Evolutionary conservation across 176 grass and related monocot species (phyloP).

Genomic region (Aegilops longissima): DNA sequence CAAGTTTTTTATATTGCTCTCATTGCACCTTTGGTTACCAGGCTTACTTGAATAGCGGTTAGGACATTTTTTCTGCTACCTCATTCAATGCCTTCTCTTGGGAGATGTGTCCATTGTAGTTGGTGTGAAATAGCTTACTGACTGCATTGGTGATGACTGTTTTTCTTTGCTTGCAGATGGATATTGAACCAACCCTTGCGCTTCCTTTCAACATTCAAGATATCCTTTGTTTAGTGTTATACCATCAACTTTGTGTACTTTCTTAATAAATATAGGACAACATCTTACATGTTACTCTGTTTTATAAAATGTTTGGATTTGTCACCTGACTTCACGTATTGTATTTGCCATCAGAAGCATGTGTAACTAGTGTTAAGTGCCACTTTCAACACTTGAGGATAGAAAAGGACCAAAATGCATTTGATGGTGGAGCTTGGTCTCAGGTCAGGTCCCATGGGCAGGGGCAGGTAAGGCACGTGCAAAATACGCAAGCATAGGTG

Average conservation of each 20-base stretch:
- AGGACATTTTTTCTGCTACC: neutral
- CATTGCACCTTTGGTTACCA: neutral
- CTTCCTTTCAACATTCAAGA: slow-evolving; percentile 77
- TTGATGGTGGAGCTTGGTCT: neutral
- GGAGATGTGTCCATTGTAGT: slow-evolving; percentile 12
- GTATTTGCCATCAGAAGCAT: neutral
- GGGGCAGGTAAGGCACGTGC: neutral
- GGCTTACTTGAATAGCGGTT: neutral
- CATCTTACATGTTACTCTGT: neutral
- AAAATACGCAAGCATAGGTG: neutral
- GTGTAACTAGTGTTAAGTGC: neutral
- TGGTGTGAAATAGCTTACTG: slow-evolving; percentile 6
- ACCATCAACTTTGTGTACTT: neutral
- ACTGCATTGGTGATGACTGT: slow-evolving; percentile 5
- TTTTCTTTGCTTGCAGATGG: slow-evolving; percentile 61
- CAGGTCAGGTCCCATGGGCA: neutral
- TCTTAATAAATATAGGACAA: neutral
- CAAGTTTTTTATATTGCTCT: neutral
- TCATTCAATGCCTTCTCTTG: neutral
- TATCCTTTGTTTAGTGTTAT: slow-evolving; percentile 60
- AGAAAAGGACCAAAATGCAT: neutral
- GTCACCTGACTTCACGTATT: neutral
- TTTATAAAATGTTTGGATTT: neutral
- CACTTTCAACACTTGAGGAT: neutral
- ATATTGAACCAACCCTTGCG: slow-evolving; percentile 78